These are phyloP conservation scores for Tetradesmus obliquus DNA, from an alignment of 139 green algal genomes.

Conservation along the genomic window DNA sequence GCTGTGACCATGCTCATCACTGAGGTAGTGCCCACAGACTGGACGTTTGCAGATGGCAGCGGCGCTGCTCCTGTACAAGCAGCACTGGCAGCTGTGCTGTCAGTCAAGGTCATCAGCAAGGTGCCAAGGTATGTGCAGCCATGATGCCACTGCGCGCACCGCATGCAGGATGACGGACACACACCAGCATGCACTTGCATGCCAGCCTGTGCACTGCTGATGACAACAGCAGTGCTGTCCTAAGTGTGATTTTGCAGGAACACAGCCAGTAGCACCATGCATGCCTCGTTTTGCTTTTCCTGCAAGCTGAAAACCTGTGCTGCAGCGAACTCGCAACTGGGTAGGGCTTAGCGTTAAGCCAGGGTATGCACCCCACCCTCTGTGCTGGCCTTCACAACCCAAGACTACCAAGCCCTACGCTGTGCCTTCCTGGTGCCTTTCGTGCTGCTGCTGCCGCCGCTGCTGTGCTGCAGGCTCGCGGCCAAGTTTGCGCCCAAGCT, in stretches of 20 bases:
- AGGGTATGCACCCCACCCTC: no score
- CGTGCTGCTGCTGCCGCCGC: background rate
- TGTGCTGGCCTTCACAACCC: no score
- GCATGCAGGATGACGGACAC: background rate
- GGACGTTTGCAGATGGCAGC: background rate
- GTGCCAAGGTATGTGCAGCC: constrained; percentile 4
- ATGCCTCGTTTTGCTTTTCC: background rate
- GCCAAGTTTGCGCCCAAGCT: background rate
- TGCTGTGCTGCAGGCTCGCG: background rate
- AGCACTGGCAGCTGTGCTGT: background rate
- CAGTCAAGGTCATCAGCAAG: background rate
- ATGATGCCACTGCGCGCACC: background rate
- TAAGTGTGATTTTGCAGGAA: background rate
- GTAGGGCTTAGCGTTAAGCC: no score
- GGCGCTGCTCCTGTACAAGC: background rate
- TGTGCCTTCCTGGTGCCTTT: background rate
- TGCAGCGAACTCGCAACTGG: background rate
- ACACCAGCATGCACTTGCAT: background rate
- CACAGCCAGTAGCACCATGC: background rate
- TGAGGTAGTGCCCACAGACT: background rate
- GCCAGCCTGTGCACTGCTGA: background rate
- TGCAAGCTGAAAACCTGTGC: background rate
- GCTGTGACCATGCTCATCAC: constrained; percentile 13
- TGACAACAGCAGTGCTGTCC: no score
- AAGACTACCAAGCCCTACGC: no score